Evolutionary conservation across 2,329 filamentous ascomycete species (phyloP), one percentile per base, ranked within the genome.

Genomic region (Talaromyces sp.): DNA sequence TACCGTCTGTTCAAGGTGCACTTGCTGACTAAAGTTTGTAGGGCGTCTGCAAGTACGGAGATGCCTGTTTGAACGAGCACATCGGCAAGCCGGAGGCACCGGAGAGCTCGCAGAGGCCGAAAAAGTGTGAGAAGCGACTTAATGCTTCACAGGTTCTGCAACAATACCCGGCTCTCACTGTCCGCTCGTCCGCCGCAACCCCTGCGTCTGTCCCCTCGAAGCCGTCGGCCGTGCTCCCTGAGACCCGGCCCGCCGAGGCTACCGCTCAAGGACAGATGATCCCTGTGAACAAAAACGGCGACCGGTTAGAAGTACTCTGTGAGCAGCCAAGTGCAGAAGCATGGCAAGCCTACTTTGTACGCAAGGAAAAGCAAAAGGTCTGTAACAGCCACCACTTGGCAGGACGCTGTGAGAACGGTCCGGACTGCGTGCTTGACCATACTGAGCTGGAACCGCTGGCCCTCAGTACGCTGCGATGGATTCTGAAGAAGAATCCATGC

Each of bases 301-400:
- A 82, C 14, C 80, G 82, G 5, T 68, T 84, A 14, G 82, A 84
- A 64, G 64, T 70, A 0, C 76, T 76, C 64, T 69, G 76, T 32
- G 69, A 73, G 9, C 64, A 69, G 0, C 77, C 79, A 0, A 65
- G 74, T 0, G 35, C 64, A 14, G 71, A 76, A 17, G 76, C 77
- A 29, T 74, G 75, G 66, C 66, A 71, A 1, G 63, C 64, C 9
- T 83, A 80, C 65, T 72, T 74, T 21, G 67, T 69, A 11, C 73
- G 75, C 13, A 70, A 72, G 29, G 70, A 69, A 14, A 65, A 69
- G 2, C 69, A 71, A 19, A 82, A 82, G 64, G 73, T 80, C 0
- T 84, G 82, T 68, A 83, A 83, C 65, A 75, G 74, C 29, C 76
- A 76, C 61, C 78, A 82, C 59, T 71, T 84, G 0, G 73, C 73